Evolutionary conservation across 306 rosid species (phyloP).

Genomic region (Sindora glabra): DNA sequence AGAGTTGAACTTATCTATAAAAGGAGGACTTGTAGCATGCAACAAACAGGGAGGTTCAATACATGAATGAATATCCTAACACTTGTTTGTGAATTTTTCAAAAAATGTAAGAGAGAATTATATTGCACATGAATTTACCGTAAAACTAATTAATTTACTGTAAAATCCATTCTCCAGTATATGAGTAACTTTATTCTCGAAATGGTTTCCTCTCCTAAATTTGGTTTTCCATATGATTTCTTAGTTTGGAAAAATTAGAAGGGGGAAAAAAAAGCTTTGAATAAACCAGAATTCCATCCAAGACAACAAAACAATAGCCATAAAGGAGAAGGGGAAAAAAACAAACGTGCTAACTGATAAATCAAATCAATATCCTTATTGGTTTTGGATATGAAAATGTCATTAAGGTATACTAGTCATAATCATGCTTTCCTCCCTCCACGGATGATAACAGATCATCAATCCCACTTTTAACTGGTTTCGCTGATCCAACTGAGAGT

Average conservation of each 20-base stretch:
- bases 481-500: conserved; percentile 76
- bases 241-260: background rate
- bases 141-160: too few relatives aligned
- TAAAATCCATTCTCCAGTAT: too few relatives aligned
- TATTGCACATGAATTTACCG: too few relatives aligned
- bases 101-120: too few relatives aligned
- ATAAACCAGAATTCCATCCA: background rate
- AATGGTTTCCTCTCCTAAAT: background rate
- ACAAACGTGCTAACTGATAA: background rate
- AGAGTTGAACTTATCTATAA: too few relatives aligned
- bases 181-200: too few relatives aligned
- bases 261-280: background rate
- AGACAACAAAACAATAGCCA: too few relatives aligned
- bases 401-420: conserved; percentile 56
- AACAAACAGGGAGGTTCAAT: too few relatives aligned
- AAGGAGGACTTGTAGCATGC: too few relatives aligned
- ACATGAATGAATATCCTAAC: too few relatives aligned
- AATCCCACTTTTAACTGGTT: conserved; percentile 52
- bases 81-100: too few relatives aligned
- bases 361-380: background rate
- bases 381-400: background rate
- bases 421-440: conserved; percentile 92
- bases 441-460: conserved; percentile 75
- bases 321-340: background rate
- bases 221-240: background rate